Conservation (phyloP, 1,284 basidiomycete species). For the Marasmius fiardii region DNA sequence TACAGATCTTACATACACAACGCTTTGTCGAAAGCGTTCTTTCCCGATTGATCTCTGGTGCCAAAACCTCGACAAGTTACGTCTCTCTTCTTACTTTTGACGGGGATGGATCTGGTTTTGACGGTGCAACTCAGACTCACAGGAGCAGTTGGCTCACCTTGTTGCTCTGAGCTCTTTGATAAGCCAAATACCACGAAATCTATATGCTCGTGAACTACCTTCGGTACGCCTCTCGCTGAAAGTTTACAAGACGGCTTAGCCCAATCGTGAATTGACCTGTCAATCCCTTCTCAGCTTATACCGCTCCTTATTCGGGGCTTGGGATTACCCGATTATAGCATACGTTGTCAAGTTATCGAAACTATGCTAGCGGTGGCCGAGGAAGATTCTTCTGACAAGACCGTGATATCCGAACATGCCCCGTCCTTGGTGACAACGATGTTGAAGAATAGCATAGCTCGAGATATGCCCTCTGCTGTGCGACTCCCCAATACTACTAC, state of each 20-base stretch:
- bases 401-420: constrained; percentile 64
- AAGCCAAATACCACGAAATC: constrained; percentile 73
- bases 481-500: constrained; percentile 18
- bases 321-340: constrained; percentile 67
- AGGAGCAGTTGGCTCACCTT: constrained; percentile 69
- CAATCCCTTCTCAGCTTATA: constrained; percentile 60
- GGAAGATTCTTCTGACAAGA: constrained; percentile 48
- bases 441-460: constrained; percentile 54
- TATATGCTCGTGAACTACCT: constrained; percentile 67
- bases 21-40: constrained; percentile 77
- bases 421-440: constrained; percentile 69
- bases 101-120: not conserved
- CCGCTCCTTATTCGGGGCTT: constrained; percentile 88
- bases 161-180: constrained; percentile 85
- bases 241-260: not conserved
- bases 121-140: constrained; percentile 32
- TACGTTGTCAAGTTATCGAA: constrained; percentile 79
- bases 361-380: constrained; percentile 74
- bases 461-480: constrained; percentile 54
- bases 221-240: constrained; percentile 50
- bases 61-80: constrained; percentile 41
- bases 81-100: constrained; percentile 16
- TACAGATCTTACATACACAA: constrained; percentile 76
- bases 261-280: constrained; percentile 2
- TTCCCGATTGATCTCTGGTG: constrained; percentile 70